Base-by-base conservation (phyloP, 495 filamentous ascomycete species). In the Xylaria sp. region DNA sequence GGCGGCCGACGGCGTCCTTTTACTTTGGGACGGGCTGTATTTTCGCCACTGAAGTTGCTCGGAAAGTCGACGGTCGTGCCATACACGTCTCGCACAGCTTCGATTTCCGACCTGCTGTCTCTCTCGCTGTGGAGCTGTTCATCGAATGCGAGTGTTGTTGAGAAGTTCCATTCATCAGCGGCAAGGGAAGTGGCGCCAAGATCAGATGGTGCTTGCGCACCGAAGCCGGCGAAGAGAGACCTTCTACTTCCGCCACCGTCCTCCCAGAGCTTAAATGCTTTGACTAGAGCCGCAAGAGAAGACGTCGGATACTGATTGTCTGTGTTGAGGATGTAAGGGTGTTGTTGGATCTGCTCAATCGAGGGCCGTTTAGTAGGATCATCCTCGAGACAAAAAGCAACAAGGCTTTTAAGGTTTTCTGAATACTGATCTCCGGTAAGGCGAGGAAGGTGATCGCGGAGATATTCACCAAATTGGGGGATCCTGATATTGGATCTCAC, bases 141-240 rank as follows among this genome's bases (percentile, higher is more conserved):
- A 75, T 97, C 91, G 77, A 97, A 97, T 12, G 90, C 92, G 67
- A 93, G 90, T 0, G 93, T 96, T 0, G 92, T 94, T 76, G 92
- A 94, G 75, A 97, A 97, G 74, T 95, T 97, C 93, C 96, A 97
- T 73, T 95, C 92, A 70, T 94, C 91, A 46, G 87, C 84, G 21
- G 67, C 83, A 71, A 76, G 75, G 57, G 75, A 77, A 0, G 79
- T 82, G 61, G 81, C 80, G 41, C 72, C 75, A 17, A 80, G 77
- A 67, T 83, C 82, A 5, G 74, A 75, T 33, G 89, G 82, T 8
- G 79, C 90, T 41, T 90, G 89, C 29, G 93, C 93, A 66, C 94
- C 93, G 46, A 89, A 89, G 1, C 88, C 86, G 31, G 89, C 87
- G 72, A 97, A 97, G 11, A 99, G 84, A 9, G 95, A 98, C 55